Evolutionary conservation across 2,329 filamentous ascomycete species (phyloP).

Genomic region (Venturia nashicola): DNA sequence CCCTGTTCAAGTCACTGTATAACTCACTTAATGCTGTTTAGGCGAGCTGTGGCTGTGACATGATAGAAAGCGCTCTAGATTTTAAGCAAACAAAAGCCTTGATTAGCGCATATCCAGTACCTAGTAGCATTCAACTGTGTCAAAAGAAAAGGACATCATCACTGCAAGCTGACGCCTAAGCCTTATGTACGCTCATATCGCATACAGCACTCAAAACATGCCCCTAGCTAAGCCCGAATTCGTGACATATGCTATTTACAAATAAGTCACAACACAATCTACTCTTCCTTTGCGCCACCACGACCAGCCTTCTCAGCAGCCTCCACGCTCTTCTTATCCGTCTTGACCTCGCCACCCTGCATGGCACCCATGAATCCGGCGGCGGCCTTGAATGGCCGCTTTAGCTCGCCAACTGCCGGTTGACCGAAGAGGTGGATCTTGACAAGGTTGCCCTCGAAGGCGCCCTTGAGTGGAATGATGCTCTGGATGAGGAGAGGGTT

Average conservation of each 20-base stretch:
- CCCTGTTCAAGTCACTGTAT: no score
- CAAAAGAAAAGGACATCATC: background rate
- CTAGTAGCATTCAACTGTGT: background rate
- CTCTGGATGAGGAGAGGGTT: slow-evolving; percentile 98
- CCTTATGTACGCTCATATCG: background rate
- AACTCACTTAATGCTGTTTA: no score
- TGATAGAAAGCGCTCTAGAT: no score
- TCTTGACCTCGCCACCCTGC: slow-evolving; percentile 63
- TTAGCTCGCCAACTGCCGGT: slow-evolving; percentile 78
- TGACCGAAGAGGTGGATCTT: slow-evolving; percentile 90
- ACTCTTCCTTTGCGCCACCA: slow-evolving; percentile 42
- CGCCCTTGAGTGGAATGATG: slow-evolving; percentile 94
- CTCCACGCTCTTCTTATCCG: slow-evolving; percentile 55
- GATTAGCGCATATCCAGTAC: background rate
- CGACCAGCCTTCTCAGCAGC: slow-evolving; percentile 37
- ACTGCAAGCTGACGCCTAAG: background rate
- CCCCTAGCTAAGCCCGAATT: background rate
- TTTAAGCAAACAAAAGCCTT: background rate
- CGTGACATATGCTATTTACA: background rate
- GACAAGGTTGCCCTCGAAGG: slow-evolving; percentile 87
- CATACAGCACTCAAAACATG: background rate
- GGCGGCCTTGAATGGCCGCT: slow-evolving; percentile 85
- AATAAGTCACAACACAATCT: slow-evolving; percentile 13
- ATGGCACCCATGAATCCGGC: slow-evolving; percentile 74
- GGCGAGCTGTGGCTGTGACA: no score